A percentile compares a stretch with the other conserved stretches of the same genome.
phyloP scores from a whole-genome alignment of 192 early-diverging fungal species.

The Kickxella alabastrina region DNA sequence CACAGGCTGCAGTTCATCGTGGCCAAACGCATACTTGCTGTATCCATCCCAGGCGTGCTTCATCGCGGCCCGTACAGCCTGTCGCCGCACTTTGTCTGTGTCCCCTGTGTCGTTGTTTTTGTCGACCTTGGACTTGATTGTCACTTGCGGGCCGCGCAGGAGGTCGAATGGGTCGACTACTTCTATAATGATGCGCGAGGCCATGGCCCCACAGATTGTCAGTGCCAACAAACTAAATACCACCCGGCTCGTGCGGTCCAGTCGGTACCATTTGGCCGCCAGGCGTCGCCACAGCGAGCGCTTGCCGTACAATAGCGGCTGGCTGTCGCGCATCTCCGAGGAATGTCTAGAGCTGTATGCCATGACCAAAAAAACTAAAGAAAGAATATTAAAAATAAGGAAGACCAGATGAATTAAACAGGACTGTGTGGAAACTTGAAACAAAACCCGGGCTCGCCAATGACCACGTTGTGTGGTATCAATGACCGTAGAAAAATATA shows the following conservation, averaged over 20 bases:
- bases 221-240: constrained; percentile 17
- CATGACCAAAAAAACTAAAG: no score
- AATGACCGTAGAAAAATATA: no score
- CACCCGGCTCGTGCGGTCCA: constrained; percentile 34
- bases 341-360: constrained; percentile 20
- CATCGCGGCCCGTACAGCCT: constrained; percentile 41
- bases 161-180: constrained; percentile 28
- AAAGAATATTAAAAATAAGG: neutral
- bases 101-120: constrained; percentile 10
- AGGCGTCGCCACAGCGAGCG: constrained; percentile 19
- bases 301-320: constrained; percentile 18
- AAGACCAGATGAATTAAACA: neutral
- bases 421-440: neutral
- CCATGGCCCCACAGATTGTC: constrained; percentile 13
- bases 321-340: constrained; percentile 16
- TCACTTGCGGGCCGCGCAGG: constrained; percentile 28
- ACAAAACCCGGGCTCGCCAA: no score
- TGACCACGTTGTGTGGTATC: no score
- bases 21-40: constrained; percentile 40
- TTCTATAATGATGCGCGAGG: constrained; percentile 24
- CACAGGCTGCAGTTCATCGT: constrained; percentile 49
- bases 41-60: constrained; percentile 51
- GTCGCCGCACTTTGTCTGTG: constrained; percentile 30
- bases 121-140: constrained; percentile 28
- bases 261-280: constrained; percentile 23